Conservation (phyloP, 192 early-diverging fungal genomes). For the Pilobolus umbonatus region DNA sequence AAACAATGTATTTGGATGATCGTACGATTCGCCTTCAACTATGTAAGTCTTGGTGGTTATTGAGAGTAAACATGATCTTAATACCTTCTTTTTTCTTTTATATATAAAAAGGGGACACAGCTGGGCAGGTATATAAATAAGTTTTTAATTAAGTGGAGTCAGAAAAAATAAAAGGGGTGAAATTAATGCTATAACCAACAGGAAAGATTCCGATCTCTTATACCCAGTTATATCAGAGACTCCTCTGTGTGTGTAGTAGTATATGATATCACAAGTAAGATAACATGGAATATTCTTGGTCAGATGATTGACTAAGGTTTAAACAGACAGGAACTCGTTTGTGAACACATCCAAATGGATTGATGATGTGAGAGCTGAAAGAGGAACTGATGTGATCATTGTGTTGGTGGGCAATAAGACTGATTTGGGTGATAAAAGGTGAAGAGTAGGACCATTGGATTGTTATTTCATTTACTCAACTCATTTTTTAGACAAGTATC, state of each 20-base stretch:
- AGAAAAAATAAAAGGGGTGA: not conserved
- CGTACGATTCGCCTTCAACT: slow-evolving; percentile 94
- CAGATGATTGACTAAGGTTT: not conserved
- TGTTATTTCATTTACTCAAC: not conserved
- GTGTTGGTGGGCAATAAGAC: slow-evolving; percentile 99
- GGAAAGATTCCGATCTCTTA: slow-evolving; percentile 95
- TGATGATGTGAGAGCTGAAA: slow-evolving; percentile 97
- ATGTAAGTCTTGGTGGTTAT: slow-evolving; percentile 43
- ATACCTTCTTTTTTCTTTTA: not conserved
- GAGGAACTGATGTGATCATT: slow-evolving; percentile 97
- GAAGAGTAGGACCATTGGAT: not conserved
- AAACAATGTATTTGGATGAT: slow-evolving; percentile 99
- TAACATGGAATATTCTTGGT: not conserved
- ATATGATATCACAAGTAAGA: slow-evolving; percentile 93
- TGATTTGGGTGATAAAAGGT: slow-evolving; percentile 92
- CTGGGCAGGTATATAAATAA: slow-evolving; percentile 68
- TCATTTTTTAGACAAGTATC: slow-evolving; percentile 71
- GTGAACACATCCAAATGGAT: slow-evolving; percentile 97
- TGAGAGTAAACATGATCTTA: not conserved
- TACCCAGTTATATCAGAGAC: slow-evolving; percentile 97
- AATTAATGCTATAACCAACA: slow-evolving; percentile 26
- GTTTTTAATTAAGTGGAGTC: not conserved
- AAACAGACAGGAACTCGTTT: slow-evolving; percentile 95
- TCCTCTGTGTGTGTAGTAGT: slow-evolving; percentile 96
- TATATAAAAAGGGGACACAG: slow-evolving; percentile 75